phyloP scores from a whole-genome alignment of 1,284 basidiomycete species.

The Ustilago cynodontis region DNA sequence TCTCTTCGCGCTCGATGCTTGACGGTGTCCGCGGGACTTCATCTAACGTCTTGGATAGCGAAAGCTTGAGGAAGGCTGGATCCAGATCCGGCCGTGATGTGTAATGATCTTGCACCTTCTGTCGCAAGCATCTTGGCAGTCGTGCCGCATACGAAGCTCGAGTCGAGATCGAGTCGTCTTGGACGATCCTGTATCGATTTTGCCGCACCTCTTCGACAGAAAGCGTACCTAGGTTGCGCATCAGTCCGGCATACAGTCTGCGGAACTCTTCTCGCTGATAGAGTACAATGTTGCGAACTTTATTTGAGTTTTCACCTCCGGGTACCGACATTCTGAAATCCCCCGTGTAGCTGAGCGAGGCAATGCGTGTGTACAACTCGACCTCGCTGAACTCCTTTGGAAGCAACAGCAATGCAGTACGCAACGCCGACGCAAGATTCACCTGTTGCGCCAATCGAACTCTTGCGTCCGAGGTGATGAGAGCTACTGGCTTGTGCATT shows the following conservation, averaged over 20 bases:
- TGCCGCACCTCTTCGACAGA: constrained; percentile 44
- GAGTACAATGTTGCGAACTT: constrained; percentile 80
- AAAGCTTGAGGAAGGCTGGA: constrained; percentile 58
- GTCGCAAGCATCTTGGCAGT: constrained; percentile 56
- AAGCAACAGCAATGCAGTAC: constrained; percentile 78
- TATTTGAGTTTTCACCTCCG: constrained; percentile 92
- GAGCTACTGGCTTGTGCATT: constrained; percentile 87
- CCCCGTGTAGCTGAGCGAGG: constrained; percentile 82
- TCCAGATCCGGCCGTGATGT: constrained; percentile 48
- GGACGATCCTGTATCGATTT: constrained; percentile 49
- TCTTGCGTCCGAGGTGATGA: constrained; percentile 77
- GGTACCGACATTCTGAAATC: constrained; percentile 91
- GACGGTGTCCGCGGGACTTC: constrained; percentile 31
- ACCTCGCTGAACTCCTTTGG: constrained; percentile 79
- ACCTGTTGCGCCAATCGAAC: constrained; percentile 92
- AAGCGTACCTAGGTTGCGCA: constrained; percentile 60
- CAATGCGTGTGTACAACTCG: constrained; percentile 86
- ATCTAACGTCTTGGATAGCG: constrained; percentile 51
- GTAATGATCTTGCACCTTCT: constrained; percentile 56
- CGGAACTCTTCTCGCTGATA: constrained; percentile 86
- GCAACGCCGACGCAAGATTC: constrained; percentile 89
- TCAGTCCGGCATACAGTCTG: constrained; percentile 81
- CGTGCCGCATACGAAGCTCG: constrained; percentile 53
- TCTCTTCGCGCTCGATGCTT: constrained; percentile 35
- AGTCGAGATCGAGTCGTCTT: constrained; percentile 54